Conservation (phyloP, 2,329 filamentous ascomycete species). For the Aspergillus costaricaensis region DNA sequence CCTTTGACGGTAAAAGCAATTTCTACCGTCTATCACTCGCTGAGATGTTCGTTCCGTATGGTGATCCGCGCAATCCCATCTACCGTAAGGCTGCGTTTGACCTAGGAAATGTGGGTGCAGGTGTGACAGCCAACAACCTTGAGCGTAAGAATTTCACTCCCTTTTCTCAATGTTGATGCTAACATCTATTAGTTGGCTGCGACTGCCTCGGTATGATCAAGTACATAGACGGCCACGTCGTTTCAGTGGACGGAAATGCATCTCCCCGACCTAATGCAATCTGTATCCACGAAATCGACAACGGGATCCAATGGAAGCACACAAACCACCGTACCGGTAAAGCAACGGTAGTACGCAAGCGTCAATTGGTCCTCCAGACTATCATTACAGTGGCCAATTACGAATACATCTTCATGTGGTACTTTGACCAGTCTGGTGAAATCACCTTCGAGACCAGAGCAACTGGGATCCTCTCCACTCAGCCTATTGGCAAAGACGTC, state of each 20-base stretch:
- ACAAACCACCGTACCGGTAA: slow-evolving; percentile 43
- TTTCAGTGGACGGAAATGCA: slow-evolving; percentile 35
- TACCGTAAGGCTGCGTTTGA: slow-evolving; percentile 49
- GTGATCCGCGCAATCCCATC: slow-evolving; percentile 44
- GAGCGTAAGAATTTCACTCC: too few species aligned
- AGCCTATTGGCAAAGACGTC: slow-evolving; percentile 34
- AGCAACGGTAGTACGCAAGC: slow-evolving; percentile 34
- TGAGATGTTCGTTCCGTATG: slow-evolving; percentile 51
- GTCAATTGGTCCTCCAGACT: slow-evolving; percentile 42
- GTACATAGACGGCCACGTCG: slow-evolving; percentile 45
- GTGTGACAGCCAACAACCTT: slow-evolving; percentile 48
- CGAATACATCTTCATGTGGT: slow-evolving; percentile 48
- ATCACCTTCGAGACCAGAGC: slow-evolving; percentile 47
- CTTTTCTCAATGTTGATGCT: too few species aligned
- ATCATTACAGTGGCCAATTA: slow-evolving; percentile 48
- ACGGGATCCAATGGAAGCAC: slow-evolving; percentile 45
- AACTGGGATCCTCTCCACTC: slow-evolving; percentile 49
- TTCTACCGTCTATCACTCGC: slow-evolving; percentile 47
- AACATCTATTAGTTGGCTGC: slow-evolving; percentile 32
- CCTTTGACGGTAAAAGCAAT: slow-evolving; percentile 40
- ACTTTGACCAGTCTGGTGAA: slow-evolving; percentile 44
- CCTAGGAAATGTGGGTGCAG: slow-evolving; percentile 46
- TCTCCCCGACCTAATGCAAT: slow-evolving; percentile 44
- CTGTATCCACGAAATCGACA: slow-evolving; percentile 45
- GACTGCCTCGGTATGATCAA: slow-evolving; percentile 44